Evolutionary conservation across 768 basidiomycete genomes (phyloP).

Genomic region (Amanita pallidorosea): DNA sequence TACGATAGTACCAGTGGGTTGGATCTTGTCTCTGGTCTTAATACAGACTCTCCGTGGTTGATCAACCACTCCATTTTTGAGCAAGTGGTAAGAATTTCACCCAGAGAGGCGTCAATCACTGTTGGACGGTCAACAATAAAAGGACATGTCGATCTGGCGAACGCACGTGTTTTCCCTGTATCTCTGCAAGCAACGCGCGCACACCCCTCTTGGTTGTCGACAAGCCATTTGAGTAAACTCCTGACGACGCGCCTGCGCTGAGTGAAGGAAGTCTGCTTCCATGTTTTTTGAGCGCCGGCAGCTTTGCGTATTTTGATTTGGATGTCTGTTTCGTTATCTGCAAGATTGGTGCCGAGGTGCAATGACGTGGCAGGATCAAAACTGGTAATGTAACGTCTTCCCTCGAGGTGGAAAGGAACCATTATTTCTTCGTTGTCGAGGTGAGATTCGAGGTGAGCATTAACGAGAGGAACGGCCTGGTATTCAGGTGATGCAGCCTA

Average conservation of each 20-base stretch:
- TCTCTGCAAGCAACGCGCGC: slow-evolving; percentile 87
- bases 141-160: background rate
- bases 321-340: slow-evolving; percentile 69
- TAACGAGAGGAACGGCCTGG: slow-evolving; percentile 39
- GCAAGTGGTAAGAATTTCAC: slow-evolving; percentile 91
- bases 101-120: slow-evolving; percentile 93
- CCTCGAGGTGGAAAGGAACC: slow-evolving; percentile 32
- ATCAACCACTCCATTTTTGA: slow-evolving; percentile 92
- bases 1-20: slow-evolving; percentile 61
- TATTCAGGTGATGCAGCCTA: slow-evolving; percentile 52
- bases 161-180: slow-evolving; percentile 88
- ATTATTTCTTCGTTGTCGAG: slow-evolving; percentile 40
- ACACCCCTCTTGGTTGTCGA: slow-evolving; percentile 81
- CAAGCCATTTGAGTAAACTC: slow-evolving; percentile 85
- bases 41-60: slow-evolving; percentile 67
- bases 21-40: slow-evolving; percentile 64
- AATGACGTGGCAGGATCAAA: slow-evolving; percentile 86
- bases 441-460: slow-evolving; percentile 61
- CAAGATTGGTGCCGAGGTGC: slow-evolving; percentile 68
- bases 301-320: slow-evolving; percentile 59
- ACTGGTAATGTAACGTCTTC: slow-evolving; percentile 71
- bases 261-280: slow-evolving; percentile 66
- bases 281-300: slow-evolving; percentile 53
- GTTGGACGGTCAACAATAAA: slow-evolving; percentile 1
- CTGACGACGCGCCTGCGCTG: slow-evolving; percentile 77